A percentile compares a stretch with the other conserved stretches of the same genome.
These are phyloP conservation scores for Cutaneotrichosporon dermatis DNA, from an alignment of 1,284 basidiomycete genomes.

Conservation along the genomic window DNA sequence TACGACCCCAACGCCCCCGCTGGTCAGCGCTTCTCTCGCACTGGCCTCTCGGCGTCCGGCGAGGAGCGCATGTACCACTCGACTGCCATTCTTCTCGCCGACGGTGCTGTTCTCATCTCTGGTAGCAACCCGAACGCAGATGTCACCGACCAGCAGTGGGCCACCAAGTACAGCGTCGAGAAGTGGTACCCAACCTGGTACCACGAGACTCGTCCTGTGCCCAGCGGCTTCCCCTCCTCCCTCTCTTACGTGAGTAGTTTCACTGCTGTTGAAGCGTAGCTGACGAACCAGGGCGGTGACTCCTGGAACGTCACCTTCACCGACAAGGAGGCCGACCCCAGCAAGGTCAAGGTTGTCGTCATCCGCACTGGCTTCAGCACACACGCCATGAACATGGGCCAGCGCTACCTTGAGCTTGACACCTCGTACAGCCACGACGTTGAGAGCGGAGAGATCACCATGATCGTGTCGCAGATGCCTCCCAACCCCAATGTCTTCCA, in stretches of 20 bases:
- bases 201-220: constrained; percentile 64
- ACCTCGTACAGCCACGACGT: constrained; percentile 73
- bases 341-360: constrained; percentile 66
- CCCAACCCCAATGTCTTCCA: constrained; percentile 79
- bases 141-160: constrained; percentile 47
- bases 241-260: constrained; percentile 50
- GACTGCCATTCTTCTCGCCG: constrained; percentile 76
- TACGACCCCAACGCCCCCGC: constrained; percentile 60
- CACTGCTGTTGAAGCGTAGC: not conserved
- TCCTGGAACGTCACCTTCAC: constrained; percentile 68
- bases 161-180: constrained; percentile 46
- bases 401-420: constrained; percentile 61
- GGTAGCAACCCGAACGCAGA: constrained; percentile 77
- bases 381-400: constrained; percentile 69
- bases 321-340: constrained; percentile 54
- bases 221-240: constrained; percentile 31
- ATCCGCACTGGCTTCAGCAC: constrained; percentile 89
- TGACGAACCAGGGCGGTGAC: constrained; percentile 61
- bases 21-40: constrained; percentile 64
- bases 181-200: constrained; percentile 52
- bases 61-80: constrained; percentile 84
- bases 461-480: constrained; percentile 73
- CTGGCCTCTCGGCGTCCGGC: constrained; percentile 62
- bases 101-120: constrained; percentile 78
- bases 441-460: constrained; percentile 64